Conservation (phyloP, 345 rosid species). For the Raphanus sativus region DNA sequence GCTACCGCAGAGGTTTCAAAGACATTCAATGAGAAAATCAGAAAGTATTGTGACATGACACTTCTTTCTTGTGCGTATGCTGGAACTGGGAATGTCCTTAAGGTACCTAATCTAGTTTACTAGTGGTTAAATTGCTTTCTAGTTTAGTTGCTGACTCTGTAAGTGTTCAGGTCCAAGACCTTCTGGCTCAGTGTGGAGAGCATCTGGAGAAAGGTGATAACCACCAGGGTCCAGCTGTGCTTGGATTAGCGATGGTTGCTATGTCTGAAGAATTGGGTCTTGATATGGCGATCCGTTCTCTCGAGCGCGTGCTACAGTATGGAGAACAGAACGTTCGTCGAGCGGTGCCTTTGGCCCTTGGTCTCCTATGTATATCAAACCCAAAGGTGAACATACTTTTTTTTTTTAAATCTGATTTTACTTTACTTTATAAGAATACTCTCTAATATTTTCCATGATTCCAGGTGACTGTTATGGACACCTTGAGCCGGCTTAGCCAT, state of each 20-base stretch:
- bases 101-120: conserved; percentile 51
- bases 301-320: conserved; percentile 87
- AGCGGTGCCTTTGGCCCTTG: conserved; percentile 96
- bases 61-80: conserved; percentile 97
- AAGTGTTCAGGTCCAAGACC: conserved; percentile 71
- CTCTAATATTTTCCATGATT: not conserved
- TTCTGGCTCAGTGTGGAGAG: conserved; percentile 86
- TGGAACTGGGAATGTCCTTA: conserved; percentile 95
- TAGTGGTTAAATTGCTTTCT: conserved; percentile 2
- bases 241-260: conserved; percentile 97
- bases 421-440: not conserved
- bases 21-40: conserved; percentile 82
- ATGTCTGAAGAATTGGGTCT: conserved; percentile 96
- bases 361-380: conserved; percentile 90
- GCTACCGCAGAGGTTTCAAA: conserved; percentile 96
- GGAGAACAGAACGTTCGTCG: conserved; percentile 90
- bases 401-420: not conserved
- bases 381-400: conserved; percentile 66
- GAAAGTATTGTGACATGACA: conserved; percentile 87
- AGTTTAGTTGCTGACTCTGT: conserved; percentile 18
- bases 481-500: conserved; percentile 96
- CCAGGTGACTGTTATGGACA: conserved; percentile 95
- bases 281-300: conserved; percentile 95
- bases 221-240: conserved; percentile 52
- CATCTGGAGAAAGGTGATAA: conserved; percentile 86